Evolutionary conservation across 306 rosid species (phyloP), one percentile per base, ranked within the genome.

Genomic region (Alnus rubra): DNA sequence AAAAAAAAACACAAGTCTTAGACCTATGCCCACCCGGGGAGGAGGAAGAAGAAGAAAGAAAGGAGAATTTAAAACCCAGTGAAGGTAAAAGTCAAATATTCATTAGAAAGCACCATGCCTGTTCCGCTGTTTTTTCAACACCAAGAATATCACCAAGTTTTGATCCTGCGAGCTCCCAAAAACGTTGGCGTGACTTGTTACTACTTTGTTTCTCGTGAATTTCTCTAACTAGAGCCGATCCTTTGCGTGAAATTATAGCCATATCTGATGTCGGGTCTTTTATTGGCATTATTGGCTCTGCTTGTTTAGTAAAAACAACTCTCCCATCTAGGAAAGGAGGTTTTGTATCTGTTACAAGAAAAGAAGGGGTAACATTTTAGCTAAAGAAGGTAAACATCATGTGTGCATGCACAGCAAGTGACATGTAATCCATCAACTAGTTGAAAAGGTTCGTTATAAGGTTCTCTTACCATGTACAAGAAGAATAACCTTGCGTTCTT

Each of bases 111-210:
- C 44, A 70, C 74, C 68, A 75, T 82, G 93, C 98, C 97, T 95
- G 98, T 79, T 95, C 98, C 5, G 95, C 98, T 7, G 97, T 80
- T 84, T 95, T 95, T 72, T 92, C 98, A 79, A 95, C 97, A 53
- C 98, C 98, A 28, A 95, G 95, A 51, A 95, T 95, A 80, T 95
- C 92, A 76, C 98, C 98, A 79, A 95, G 98, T 86, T 90, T 95
- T 62, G 98, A 95, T 81, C 98, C 98, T 35, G 98, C 98, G 77
- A 95, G 98, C 89, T 95, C 98, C 98, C 98, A 95, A 86, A 95
- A 95, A 63, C 98, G 98, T 81, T 95, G 98, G 58, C 98, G 98
- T 80, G 98, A 95, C 72, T 95, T 95, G 77, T 91, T 92, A 80
- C 15, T 44, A 81, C 97, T 95, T 87, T 95, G 97, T 72, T 95